These are phyloP conservation scores for Aquilaria agallochum DNA, from an alignment of 441 rosid genomes.

Conservation along the genomic window DNA sequence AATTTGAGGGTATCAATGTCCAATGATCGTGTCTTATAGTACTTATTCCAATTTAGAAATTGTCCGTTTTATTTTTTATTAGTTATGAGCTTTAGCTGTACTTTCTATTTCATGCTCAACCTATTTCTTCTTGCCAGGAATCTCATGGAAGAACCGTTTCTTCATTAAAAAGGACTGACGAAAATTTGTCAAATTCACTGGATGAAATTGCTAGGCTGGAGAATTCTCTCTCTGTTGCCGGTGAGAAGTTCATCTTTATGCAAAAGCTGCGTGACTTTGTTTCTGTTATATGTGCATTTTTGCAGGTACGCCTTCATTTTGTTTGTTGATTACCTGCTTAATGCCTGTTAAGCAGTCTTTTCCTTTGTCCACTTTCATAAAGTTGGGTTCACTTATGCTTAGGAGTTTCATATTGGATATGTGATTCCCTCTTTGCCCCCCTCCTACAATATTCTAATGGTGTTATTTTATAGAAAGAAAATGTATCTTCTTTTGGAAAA, in stretches of 20 bases:
- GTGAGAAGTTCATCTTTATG: conserved; percentile 99
- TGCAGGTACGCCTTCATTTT: conserved; percentile 75
- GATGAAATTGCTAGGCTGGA: conserved; percentile 74
- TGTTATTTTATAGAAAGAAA: no score
- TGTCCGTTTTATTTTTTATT: no score
- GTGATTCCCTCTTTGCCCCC: not conserved
- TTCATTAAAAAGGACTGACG: conserved; percentile 67
- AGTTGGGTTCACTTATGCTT: no score
- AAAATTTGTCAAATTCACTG: conserved; percentile 79
- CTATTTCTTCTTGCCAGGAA: conserved; percentile 49
- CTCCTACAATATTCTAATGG: no score
- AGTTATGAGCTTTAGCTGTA: no score
- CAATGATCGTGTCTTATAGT: no score
- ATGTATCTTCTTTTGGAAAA: no score
- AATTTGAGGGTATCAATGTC: no score
- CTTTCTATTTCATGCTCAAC: not conserved
- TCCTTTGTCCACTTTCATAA: no score
- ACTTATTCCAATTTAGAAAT: no score
- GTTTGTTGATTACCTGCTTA: not conserved
- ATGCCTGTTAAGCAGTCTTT: no score
- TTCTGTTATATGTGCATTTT: conserved; percentile 92
- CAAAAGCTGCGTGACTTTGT: conserved; percentile 95
- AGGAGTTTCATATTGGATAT: no score
- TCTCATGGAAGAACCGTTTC: conserved; percentile 64
- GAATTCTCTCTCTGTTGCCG: conserved; percentile 72